A percentile compares a stretch with the other conserved stretches of the same genome.
These are phyloP conservation scores for Austroboletus eburneus DNA, from an alignment of 768 basidiomycete species.

Conservation along the genomic window DNA sequence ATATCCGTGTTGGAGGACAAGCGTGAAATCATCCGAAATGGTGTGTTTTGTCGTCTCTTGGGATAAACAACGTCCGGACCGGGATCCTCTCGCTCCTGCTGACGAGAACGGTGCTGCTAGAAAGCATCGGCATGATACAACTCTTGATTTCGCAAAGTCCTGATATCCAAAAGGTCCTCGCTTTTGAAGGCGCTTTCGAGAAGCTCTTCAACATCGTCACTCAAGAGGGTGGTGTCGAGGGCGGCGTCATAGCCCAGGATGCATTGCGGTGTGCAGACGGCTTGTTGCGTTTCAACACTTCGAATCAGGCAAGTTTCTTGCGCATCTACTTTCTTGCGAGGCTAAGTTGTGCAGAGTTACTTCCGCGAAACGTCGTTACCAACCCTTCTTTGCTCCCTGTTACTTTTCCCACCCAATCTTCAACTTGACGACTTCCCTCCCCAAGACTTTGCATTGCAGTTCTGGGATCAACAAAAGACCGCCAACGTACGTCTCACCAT, in stretches of 20 bases:
- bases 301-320: slow-evolving; percentile 71
- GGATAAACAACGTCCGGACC: background rate
- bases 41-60: slow-evolving; percentile 38
- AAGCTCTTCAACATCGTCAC: slow-evolving; percentile 86
- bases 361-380: slow-evolving; percentile 86
- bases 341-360: slow-evolving; percentile 66
- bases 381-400: slow-evolving; percentile 58
- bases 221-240: slow-evolving; percentile 88
- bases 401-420: slow-evolving; percentile 66
- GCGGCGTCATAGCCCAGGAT: slow-evolving; percentile 80
- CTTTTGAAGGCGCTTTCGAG: slow-evolving; percentile 96
- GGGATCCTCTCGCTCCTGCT: background rate
- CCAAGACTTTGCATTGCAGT: slow-evolving; percentile 91
- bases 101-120: slow-evolving; percentile 36
- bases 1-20: slow-evolving; percentile 78
- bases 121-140: slow-evolving; percentile 81
- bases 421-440: slow-evolving; percentile 56
- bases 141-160: slow-evolving; percentile 79
- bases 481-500: slow-evolving; percentile 76
- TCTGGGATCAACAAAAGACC: slow-evolving; percentile 93
- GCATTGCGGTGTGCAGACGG: slow-evolving; percentile 83
- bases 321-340: background rate
- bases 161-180: slow-evolving; percentile 94
- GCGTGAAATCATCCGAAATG: slow-evolving; percentile 85
- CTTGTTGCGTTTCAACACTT: slow-evolving; percentile 88